These are phyloP conservation scores for Epichloe gansuensis DNA, from an alignment of 2,329 filamentous ascomycete genomes.

Conservation along the genomic window DNA sequence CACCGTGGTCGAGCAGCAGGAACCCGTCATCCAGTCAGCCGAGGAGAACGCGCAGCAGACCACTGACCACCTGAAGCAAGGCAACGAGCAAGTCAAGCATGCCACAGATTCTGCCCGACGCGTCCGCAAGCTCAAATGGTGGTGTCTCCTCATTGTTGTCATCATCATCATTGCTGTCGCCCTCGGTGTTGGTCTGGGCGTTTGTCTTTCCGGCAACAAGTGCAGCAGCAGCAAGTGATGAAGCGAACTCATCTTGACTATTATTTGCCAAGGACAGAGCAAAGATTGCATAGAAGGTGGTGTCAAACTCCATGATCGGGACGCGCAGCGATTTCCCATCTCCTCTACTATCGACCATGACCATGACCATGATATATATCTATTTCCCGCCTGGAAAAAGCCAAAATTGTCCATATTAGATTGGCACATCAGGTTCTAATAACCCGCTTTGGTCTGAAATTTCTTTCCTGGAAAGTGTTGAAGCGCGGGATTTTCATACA, in stretches of 20 bases:
- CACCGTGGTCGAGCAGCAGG: slow-evolving; percentile 60
- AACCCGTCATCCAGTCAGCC: slow-evolving; percentile 45
- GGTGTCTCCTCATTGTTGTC: slow-evolving; percentile 50
- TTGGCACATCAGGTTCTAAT: neutral
- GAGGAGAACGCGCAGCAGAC: slow-evolving; percentile 56
- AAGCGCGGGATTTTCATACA: too few species aligned
- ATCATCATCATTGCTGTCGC: slow-evolving; percentile 44
- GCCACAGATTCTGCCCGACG: slow-evolving; percentile 55
- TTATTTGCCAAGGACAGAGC: neutral
- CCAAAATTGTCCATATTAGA: neutral
- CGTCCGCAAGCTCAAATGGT: slow-evolving; percentile 71
- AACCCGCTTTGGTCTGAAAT: neutral
- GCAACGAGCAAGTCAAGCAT: slow-evolving; percentile 54
- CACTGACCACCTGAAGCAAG: slow-evolving; percentile 52
- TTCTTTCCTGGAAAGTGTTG: neutral
- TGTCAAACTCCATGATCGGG: neutral
- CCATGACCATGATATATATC: neutral
- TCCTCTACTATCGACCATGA: neutral
- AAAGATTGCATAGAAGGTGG: neutral
- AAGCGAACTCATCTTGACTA: neutral
- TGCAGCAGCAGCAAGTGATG: slow-evolving; percentile 4
- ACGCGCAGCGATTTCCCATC: neutral
- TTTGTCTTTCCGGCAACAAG: slow-evolving; percentile 24
- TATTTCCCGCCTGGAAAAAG: neutral
- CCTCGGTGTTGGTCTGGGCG: slow-evolving; percentile 40